These are phyloP conservation scores for Cordyceps sp. DNA, from an alignment of 2,329 filamentous ascomycete species.

Conservation along the genomic window DNA sequence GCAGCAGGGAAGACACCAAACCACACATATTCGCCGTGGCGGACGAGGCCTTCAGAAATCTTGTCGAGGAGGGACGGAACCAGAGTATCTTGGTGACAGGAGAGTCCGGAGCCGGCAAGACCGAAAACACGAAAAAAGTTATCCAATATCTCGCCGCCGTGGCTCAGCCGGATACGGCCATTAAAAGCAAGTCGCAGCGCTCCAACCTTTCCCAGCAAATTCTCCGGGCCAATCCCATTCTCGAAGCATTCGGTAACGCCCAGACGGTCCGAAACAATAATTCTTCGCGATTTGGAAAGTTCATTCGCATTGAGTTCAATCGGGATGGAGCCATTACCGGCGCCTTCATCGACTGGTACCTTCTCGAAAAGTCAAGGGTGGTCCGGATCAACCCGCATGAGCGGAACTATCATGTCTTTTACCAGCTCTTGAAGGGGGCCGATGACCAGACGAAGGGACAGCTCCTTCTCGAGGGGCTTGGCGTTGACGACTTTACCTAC, in stretches of 20 bases:
- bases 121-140: constrained; percentile 98
- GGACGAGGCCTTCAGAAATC: constrained; percentile 86
- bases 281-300: constrained; percentile 95
- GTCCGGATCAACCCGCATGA: constrained; percentile 77
- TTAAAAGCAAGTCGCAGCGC: constrained; percentile 44
- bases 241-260: constrained; percentile 95
- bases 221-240: constrained; percentile 83
- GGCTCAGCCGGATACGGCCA: constrained; percentile 61
- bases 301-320: constrained; percentile 93
- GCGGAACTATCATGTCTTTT: constrained; percentile 95
- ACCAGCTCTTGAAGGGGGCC: constrained; percentile 81
- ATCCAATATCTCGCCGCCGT: constrained; percentile 97
- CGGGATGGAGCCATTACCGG: constrained; percentile 79
- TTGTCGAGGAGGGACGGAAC: constrained; percentile 88
- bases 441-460: constrained; percentile 56
- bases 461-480: constrained; percentile 58
- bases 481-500: constrained; percentile 80
- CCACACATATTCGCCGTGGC: constrained; percentile 97
- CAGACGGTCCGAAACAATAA: constrained; percentile 98
- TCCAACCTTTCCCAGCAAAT: constrained; percentile 94
- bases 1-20: constrained; percentile 81
- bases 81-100: constrained; percentile 97
- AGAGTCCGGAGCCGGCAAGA: constrained; percentile 95
- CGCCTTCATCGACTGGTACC: constrained; percentile 96
- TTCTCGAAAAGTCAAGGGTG: constrained; percentile 94